Evolutionary conservation across 306 rosid species (phyloP), one percentile per base, ranked within the genome.

Genomic region (Castanea crenata): DNA sequence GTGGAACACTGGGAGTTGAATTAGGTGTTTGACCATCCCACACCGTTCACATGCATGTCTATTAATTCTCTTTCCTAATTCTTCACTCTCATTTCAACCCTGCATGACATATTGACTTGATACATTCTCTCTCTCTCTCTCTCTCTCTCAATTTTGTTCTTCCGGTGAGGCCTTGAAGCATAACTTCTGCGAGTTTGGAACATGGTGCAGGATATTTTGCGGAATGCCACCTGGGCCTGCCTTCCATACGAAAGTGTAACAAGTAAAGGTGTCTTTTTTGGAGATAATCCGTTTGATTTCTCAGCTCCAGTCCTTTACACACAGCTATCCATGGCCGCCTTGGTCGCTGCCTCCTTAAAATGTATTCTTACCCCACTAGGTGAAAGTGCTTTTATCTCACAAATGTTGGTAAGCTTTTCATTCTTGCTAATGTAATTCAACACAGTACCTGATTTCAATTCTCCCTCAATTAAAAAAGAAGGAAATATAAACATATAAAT

Each of bases 301-400:
- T 35, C 75, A 0, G 0, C 84, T 5, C 31, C 89, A 0, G 19
- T 85, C 19, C 63, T 92, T 29, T 2, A 49, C 55, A 35, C 87
- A 0, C 97, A 92, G 67, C 81, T 72, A 19, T 46, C 89, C 54
- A 0, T 88, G 31, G 70, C 81, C 4, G 74, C 82, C 6, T 15
- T 83, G 19, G 54, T 86, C 41, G 67, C 88, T 69, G 0, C 80
- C 57, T 18, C 62, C 16, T 70, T 90, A 7, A 85, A 79, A 18
- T 2, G 49, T 51, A 0, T 92, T 38, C 89, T 92, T 76, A 23
- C 69, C 75, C 94, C 92, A 20, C 52, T 90, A 4, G 97, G 91
- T 1, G 73, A 77, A 34, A 81, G 78, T 21, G 76, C 78, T 71
- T 92, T 87, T 83, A 34, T 85, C 62, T 79, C 94, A 7, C 90